A percentile compares a stretch with the other conserved stretches of the same genome.
These are phyloP conservation scores for Vanderwaltozyma yarrowii DNA, from an alignment of 805 yeast species.

Conservation along the genomic window DNA sequence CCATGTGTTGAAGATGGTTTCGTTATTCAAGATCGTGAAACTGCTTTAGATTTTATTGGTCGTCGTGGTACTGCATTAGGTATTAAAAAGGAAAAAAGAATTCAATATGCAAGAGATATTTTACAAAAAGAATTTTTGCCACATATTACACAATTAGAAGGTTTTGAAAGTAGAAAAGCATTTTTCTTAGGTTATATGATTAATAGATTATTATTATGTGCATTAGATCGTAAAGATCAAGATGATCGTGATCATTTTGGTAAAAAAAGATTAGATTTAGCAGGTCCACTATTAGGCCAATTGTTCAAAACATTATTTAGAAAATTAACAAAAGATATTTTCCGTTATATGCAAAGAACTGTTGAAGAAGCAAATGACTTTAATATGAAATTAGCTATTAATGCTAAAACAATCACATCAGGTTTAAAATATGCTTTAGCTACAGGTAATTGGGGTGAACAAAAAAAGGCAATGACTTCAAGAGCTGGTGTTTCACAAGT, in stretches of 20 bases:
- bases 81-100: slow-evolving; percentile 94
- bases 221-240: slow-evolving; percentile 93
- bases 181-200: slow-evolving; percentile 97
- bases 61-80: slow-evolving; percentile 97
- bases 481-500: slow-evolving; percentile 99
- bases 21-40: slow-evolving; percentile 95
- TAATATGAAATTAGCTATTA: slow-evolving; percentile 91
- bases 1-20: slow-evolving; percentile 99
- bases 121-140: slow-evolving; percentile 94
- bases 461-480: slow-evolving; percentile 96
- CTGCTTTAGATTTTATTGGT: slow-evolving; percentile 95
- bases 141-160: slow-evolving; percentile 94
- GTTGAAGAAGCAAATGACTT: slow-evolving; percentile 97
- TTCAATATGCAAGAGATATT: slow-evolving; percentile 94
- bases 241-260: slow-evolving; percentile 99
- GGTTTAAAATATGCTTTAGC: slow-evolving; percentile 97
- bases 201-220: slow-evolving; percentile 87
- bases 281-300: slow-evolving; percentile 95
- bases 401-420: slow-evolving; percentile 92
- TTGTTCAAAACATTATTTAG: slow-evolving; percentile 89
- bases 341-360: slow-evolving; percentile 97
- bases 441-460: slow-evolving; percentile 99
- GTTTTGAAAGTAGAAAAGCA: slow-evolving; percentile 93
- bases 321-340: slow-evolving; percentile 91
- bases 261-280: slow-evolving; percentile 94